phyloP scores from a whole-genome alignment of 2,329 filamentous ascomycete species.

The Cercospora berteroae region DNA sequence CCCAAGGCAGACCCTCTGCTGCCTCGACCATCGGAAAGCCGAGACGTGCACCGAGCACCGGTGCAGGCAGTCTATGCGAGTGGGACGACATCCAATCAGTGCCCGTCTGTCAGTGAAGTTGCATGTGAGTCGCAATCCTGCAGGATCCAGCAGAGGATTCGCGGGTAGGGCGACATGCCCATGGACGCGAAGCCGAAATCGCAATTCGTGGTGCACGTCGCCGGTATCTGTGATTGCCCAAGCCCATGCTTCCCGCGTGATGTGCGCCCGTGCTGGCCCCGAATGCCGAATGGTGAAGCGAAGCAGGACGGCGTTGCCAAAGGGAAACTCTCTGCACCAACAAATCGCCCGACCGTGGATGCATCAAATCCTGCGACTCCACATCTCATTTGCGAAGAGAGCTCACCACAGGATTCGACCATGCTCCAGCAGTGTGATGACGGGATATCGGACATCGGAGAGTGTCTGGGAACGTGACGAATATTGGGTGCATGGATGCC shows the following conservation, averaged over 20 bases:
- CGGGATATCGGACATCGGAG: neutral
- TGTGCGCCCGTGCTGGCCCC: neutral
- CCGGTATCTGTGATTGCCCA: neutral
- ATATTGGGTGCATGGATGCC: neutral
- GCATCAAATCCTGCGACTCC: neutral
- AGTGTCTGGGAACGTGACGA: neutral
- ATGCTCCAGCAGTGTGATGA: neutral
- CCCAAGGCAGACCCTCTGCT: neutral
- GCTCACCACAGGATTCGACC: neutral
- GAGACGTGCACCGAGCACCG: conserved; percentile 18
- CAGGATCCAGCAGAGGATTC: conserved; percentile 17
- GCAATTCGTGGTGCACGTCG: neutral
- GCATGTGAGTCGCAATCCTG: conserved; percentile 13
- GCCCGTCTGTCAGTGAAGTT: conserved; percentile 7
- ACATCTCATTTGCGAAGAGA: neutral
- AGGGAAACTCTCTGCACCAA: neutral
- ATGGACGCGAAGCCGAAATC: conserved; percentile 3
- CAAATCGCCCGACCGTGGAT: neutral
- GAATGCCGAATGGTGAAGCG: neutral
- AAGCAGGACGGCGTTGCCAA: neutral
- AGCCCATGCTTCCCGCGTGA: neutral
- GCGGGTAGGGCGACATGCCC: conserved; percentile 21
- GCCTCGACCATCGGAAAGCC: neutral
- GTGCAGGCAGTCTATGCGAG: conserved; percentile 11
- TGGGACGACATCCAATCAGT: conserved; percentile 3